Evolutionary conservation across 306 rosid species (phyloP).

Genomic region (Calophaca sinica): DNA sequence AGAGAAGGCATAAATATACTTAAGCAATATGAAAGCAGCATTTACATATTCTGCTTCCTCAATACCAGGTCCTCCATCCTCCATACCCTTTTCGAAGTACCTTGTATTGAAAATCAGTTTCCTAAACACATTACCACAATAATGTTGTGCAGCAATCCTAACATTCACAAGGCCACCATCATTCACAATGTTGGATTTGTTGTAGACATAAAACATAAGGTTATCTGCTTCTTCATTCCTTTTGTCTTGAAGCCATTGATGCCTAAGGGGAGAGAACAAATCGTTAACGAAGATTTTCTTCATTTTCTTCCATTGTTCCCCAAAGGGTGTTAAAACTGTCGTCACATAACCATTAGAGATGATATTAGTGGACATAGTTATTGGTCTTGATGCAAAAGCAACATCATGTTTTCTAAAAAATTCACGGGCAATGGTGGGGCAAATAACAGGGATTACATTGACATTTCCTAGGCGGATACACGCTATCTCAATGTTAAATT

Average conservation of each 20-base stretch:
- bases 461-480: slow-evolving; percentile 57
- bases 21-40: slow-evolving; percentile 41
- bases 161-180: slow-evolving; percentile 39
- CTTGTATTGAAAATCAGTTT: slow-evolving; percentile 47
- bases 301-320: slow-evolving; percentile 53
- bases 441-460: slow-evolving; percentile 51
- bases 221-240: slow-evolving; percentile 55
- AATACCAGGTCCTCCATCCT: slow-evolving; percentile 54
- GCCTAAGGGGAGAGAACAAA: slow-evolving; percentile 27
- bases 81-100: slow-evolving; percentile 47
- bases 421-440: slow-evolving; percentile 45
- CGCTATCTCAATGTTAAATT: slow-evolving; percentile 52
- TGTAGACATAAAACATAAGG: slow-evolving; percentile 47
- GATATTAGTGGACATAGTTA: slow-evolving; percentile 14
- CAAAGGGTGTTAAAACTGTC: slow-evolving; percentile 25
- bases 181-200: neutral
- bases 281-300: slow-evolving; percentile 31
- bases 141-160: slow-evolving; percentile 42
- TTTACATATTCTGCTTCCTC: slow-evolving; percentile 53
- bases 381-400: slow-evolving; percentile 53
- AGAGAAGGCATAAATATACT: slow-evolving; percentile 38
- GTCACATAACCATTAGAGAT: slow-evolving; percentile 36
- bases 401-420: slow-evolving; percentile 56
- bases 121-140: slow-evolving; percentile 44
- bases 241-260: slow-evolving; percentile 45